Conservation (phyloP, 495 filamentous ascomycete species). For the Penicillium paxilli region DNA sequence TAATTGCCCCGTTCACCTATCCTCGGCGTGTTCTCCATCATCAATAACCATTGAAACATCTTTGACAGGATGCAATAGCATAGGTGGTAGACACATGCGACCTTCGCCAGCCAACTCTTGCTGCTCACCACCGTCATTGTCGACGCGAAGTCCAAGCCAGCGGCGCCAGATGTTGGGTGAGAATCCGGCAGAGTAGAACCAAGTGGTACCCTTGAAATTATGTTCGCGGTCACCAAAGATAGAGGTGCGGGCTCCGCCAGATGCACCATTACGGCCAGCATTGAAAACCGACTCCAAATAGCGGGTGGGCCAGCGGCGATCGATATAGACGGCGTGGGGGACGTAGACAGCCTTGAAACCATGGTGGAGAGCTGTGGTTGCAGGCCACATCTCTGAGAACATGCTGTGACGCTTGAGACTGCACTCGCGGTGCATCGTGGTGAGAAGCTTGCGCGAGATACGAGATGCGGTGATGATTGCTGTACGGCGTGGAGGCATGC, state of each 20-base stretch:
- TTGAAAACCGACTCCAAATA: constrained; percentile 85
- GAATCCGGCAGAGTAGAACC: constrained; percentile 94
- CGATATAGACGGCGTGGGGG: constrained; percentile 88
- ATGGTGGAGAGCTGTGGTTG: constrained; percentile 83
- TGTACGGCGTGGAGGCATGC: constrained; percentile 74
- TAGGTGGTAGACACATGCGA: constrained; percentile 89
- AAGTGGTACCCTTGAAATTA: constrained; percentile 84
- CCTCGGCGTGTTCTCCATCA: constrained; percentile 32
- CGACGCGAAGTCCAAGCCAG: constrained; percentile 83
- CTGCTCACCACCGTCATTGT: constrained; percentile 84
- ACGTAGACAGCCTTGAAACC: constrained; percentile 94
- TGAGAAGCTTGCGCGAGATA: constrained; percentile 77
- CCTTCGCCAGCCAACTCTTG: constrained; percentile 76
- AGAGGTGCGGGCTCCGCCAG: constrained; percentile 67
- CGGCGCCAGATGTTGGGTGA: constrained; percentile 78
- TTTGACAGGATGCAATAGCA: constrained; percentile 94
- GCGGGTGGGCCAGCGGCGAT: constrained; percentile 80
- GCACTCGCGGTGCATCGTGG: constrained; percentile 88
- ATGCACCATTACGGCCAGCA: constrained; percentile 77
- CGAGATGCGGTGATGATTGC: constrained; percentile 86
- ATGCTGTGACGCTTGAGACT: constrained; percentile 78
- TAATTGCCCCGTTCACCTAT: constrained; percentile 10
- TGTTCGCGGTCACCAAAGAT: constrained; percentile 88
- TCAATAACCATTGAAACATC: constrained; percentile 77
- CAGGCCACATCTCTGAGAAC: constrained; percentile 97